Evolutionary conservation across 768 basidiomycete species (phyloP).

Genomic region (Boletellus ananas): DNA sequence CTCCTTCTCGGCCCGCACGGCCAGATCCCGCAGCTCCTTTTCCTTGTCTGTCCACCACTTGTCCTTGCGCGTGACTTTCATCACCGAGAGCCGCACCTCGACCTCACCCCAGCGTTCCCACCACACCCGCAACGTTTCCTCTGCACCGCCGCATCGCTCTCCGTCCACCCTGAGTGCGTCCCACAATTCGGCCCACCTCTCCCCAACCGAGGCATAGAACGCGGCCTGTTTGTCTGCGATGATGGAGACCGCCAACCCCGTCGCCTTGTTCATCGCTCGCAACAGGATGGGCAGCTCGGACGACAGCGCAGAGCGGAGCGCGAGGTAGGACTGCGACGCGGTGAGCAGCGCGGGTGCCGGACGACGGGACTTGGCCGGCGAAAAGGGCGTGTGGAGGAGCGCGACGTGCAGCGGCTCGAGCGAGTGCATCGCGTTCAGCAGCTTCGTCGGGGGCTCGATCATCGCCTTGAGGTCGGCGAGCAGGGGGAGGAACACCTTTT

Average conservation of each 20-base stretch:
- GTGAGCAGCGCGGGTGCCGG: conserved; percentile 65
- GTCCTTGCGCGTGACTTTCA: conserved; percentile 33
- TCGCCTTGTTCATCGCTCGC: conserved; percentile 54
- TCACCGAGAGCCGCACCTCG: conserved; percentile 43
- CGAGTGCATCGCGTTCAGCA: conserved; percentile 68
- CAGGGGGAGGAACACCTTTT: conserved; percentile 51
- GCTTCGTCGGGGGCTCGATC: conserved; percentile 57
- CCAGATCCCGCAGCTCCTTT: conserved; percentile 21
- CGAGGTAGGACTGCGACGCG: conserved; percentile 74
- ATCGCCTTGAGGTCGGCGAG: conserved; percentile 56
- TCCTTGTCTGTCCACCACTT: conserved; percentile 35
- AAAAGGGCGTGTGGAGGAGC: conserved; percentile 62
- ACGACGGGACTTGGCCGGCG: conserved; percentile 49
- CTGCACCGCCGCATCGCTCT: conserved; percentile 60
- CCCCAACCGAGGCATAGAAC: conserved; percentile 59
- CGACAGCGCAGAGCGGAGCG: conserved; percentile 67
- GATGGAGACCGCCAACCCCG: conserved; percentile 47
- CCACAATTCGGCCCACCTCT: conserved; percentile 80
- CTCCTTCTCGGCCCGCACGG: conserved; percentile 17
- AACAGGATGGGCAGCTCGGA: conserved; percentile 69
- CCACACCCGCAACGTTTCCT: conserved; percentile 75
- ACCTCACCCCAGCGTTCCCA: conserved; percentile 64
- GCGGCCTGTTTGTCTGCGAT: conserved; percentile 54
- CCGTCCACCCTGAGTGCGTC: conserved; percentile 73
- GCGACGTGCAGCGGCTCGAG: conserved; percentile 71